Conservation (phyloP, 1,284 basidiomycete species). For the Austropuccinia psidii region DNA sequence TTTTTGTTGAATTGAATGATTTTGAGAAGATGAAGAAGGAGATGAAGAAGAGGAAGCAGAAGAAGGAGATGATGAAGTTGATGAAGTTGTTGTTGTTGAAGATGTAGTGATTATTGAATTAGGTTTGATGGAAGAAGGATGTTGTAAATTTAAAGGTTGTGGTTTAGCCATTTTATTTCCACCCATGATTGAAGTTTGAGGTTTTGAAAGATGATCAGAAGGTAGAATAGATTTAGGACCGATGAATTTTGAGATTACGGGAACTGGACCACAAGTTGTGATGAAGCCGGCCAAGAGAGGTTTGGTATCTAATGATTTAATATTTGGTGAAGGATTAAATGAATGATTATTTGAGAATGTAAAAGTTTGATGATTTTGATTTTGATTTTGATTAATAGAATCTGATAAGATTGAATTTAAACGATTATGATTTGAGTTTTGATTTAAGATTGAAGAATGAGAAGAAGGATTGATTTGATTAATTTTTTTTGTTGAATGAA, state of each 20-base stretch:
- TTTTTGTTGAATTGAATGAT: background rate
- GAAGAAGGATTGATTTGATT: background rate
- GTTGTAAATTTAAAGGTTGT: background rate
- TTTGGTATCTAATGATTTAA: background rate
- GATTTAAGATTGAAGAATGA: background rate
- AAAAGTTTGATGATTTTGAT: background rate
- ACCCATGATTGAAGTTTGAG: slow-evolving; percentile 2
- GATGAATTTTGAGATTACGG: slow-evolving; percentile 13
- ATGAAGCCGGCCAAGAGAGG: slow-evolving; percentile 12
- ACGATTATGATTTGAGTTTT: background rate
- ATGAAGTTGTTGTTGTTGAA: background rate
- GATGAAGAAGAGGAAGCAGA: too few relatives aligned
- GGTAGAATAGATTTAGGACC: background rate
- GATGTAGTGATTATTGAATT: background rate
- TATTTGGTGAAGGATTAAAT: background rate
- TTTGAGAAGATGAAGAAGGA: background rate
- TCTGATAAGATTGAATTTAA: background rate
- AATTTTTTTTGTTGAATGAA: background rate
- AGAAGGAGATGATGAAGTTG: background rate
- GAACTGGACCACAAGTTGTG: slow-evolving; percentile 11
- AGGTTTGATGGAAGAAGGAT: background rate
- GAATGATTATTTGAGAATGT: background rate
- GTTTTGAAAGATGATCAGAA: background rate
- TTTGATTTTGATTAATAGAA: background rate
- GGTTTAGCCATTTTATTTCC: background rate